phyloP scores from a whole-genome alignment of 805 yeast species.

The Candida tammaniensis region DNA sequence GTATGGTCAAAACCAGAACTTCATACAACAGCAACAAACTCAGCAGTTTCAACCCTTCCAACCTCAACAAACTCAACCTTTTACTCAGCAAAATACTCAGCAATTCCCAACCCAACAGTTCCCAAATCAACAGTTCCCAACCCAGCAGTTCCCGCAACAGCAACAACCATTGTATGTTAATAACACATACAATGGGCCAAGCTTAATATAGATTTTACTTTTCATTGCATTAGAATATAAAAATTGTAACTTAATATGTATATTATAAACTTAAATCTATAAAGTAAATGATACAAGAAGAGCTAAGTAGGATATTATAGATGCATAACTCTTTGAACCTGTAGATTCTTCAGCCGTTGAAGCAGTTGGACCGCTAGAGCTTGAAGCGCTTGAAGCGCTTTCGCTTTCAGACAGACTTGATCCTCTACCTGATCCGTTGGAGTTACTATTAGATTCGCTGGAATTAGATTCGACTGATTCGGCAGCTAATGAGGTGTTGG shows the following conservation, averaged over 20 bases:
- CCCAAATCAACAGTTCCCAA: slow-evolving; percentile 6
- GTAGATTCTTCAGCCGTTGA: slow-evolving; percentile 1
- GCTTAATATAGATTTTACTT: slow-evolving; percentile 11
- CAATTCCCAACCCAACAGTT: slow-evolving; percentile 2
- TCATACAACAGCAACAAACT: slow-evolving; percentile 16
- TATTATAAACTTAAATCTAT: slow-evolving; percentile 2
- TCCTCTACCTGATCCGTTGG: slow-evolving; percentile 4
- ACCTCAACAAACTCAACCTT: slow-evolving; percentile 8
- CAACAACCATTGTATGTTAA: slow-evolving; percentile 7
- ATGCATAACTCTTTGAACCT: slow-evolving; percentile 3
- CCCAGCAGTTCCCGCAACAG: slow-evolving; percentile 3
- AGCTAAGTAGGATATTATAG: slow-evolving; percentile 1
- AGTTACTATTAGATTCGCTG: slow-evolving; percentile 8
- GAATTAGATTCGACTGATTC: too few relatives aligned
- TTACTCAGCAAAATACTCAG: not conserved
- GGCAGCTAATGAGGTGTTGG: too few relatives aligned
- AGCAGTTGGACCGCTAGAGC: slow-evolving; percentile 8
- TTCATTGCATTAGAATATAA: slow-evolving; percentile 5
- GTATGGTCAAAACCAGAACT: slow-evolving; percentile 21
- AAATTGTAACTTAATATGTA: slow-evolving; percentile 5
- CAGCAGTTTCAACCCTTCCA: slow-evolving; percentile 11
- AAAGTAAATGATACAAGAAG: not conserved
- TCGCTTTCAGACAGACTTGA: slow-evolving; percentile 6
- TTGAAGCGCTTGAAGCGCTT: slow-evolving; percentile 3
- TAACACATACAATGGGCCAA: slow-evolving; percentile 14